Base-by-base conservation (phyloP, 2,329 filamentous ascomycete species). In the Rhinocladiella mackenziei region DNA sequence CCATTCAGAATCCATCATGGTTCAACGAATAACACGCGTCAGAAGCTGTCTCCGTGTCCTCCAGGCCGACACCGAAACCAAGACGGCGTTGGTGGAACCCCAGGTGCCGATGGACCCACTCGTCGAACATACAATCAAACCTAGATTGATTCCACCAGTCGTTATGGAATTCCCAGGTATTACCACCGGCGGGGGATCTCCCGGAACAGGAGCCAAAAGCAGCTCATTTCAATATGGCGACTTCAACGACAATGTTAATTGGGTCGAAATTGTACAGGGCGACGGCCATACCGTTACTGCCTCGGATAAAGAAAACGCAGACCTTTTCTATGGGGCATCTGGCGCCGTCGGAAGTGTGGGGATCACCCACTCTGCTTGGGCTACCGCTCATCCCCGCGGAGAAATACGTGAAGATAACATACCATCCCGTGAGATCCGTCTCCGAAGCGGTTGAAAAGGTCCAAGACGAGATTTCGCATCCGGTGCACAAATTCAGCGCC, bases 91-190 rank as follows among this genome's bases (percentile, higher is more conserved):
- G 35, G 81, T 84, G 1, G 81, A 86, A 57, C 80, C 81, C 0
- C 86, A 85, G 53, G 81, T 86, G 3, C 70, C 79, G 0, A 85
- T 86, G 80, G 80, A 83, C 46, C 65, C 66, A 1, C 68, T 86
- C 1, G 74, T 84, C 1, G 70, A 75, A 40, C 76, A 72, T 1
- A 80, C 80, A 0, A 55, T 81, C 34, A 60, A 64, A 3, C 58
- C 77, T 36, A 75, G 75, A 0, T 65, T 85, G 0, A 62, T 86
- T 1, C 81, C 75, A 1, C 75, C 74, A 0, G 80, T 86, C 0
- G 80, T 86, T 3, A 84, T 84, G 77, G 82, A 86, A 55, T 81
- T 86, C 37, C 81, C 81, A 0, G 80, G 80, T 0, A 86, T 85
- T 50, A 86, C 82, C 0, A 76, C 75, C 0, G 82, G 81, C 10